Evolutionary conservation across 192 early-diverging fungal genomes (phyloP), one percentile per base, ranked within the genome.

Genomic region (Pecoramyces ruminantium): DNA sequence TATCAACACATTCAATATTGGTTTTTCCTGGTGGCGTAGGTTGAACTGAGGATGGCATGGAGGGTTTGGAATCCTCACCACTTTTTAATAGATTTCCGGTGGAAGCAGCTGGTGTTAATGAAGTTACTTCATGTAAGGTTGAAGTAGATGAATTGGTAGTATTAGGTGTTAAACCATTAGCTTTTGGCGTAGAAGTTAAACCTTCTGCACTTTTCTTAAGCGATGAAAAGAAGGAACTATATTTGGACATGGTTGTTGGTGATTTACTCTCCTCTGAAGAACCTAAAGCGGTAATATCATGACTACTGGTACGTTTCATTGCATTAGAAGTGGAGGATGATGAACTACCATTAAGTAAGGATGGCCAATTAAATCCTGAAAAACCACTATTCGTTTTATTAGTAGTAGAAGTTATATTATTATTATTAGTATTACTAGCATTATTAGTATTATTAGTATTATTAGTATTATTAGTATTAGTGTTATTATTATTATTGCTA

Each of bases 81-180:
- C 81, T 83, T 87, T 11, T 25, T 34, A 34, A 34, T 13, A 79
- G 18, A 30, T 81, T 39, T 0, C n/a, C 11, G n/a, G 18, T 11
- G 9, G 78, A 30, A n/a, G 83, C 40, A 84, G 79, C 30, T 87
- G 85, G 79, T 84, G 83, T 67, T 67, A 67, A 67, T 67, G 21
- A n/a, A 9, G 21, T n/a, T 1, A 67, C 51, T 11, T 67, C 51
- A 9, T 67, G 51, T 21, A 67, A 5, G 0, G 51, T 27, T 9
- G 51, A 67, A 5, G 51, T n/a, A 0, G 51, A 67, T 0, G 51
- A 67, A 67, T 67, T 67, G 9, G 21, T 0, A 1, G 51, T 25
- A 2, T 2, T n/a, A n/a, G 25, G 0, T 11, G 17, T 67, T 4
- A 21, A 6, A 21, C 17, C 17, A 25, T 0, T 51, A 21, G 15